Percentiles rank a stretch among this genome's conserved stretches.
These are phyloP conservation scores for Balakata baccata DNA, from an alignment of 345 rosid species.

Conservation along the genomic window DNA sequence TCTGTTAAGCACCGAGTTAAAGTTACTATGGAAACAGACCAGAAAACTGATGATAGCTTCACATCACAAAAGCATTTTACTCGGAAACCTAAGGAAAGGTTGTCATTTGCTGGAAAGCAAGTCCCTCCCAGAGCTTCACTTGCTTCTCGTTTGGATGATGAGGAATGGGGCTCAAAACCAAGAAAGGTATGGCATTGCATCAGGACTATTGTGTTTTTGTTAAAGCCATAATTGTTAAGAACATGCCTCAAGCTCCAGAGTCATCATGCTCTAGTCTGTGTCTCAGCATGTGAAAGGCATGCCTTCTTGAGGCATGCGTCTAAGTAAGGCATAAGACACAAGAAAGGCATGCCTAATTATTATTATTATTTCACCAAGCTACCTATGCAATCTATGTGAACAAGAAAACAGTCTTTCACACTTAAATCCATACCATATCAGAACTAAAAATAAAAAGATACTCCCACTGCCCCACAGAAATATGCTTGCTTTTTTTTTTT, in stretches of 20 bases:
- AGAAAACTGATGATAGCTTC: constrained; percentile 71
- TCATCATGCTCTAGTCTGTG: too few species aligned
- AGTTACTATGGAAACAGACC: constrained; percentile 56
- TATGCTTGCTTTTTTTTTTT: too few species aligned
- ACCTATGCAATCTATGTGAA: too few species aligned
- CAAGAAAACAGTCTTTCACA: too few species aligned
- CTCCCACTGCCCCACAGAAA: too few species aligned
- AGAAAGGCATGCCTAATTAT: too few species aligned
- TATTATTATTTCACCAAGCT: too few species aligned
- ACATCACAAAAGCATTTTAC: constrained; percentile 50
- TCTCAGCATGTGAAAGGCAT: too few species aligned
- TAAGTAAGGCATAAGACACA: too few species aligned
- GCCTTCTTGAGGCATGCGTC: too few species aligned
- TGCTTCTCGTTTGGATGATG: constrained; percentile 56
- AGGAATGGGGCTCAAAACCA: constrained; percentile 56
- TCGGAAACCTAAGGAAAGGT: constrained; percentile 47
- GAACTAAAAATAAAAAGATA: too few species aligned
- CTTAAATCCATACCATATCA: too few species aligned
- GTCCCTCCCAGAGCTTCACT: constrained; percentile 66
- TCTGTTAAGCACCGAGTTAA: constrained; percentile 56
- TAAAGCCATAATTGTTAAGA: background rate
- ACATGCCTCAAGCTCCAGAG: background rate
- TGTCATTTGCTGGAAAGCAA: constrained; percentile 65
- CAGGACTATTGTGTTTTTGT: constrained; percentile 11
- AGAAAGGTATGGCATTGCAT: constrained; percentile 51